Conservation (phyloP, 805 yeast species). For the Spathaspora gorwiae region DNA sequence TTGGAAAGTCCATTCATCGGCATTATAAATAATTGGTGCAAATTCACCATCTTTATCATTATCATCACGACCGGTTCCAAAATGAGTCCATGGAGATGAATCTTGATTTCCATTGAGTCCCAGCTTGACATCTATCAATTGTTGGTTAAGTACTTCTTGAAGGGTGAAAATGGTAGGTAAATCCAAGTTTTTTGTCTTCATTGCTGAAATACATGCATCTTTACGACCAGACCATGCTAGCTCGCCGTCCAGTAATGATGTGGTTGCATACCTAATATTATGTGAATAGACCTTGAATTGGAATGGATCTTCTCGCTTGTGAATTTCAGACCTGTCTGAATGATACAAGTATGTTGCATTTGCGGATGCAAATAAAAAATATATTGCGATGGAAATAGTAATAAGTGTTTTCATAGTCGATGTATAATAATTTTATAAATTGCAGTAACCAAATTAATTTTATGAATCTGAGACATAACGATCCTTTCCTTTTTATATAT, state of each 20-base stretch:
- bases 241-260: neutral
- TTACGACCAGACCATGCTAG: conserved; percentile 4
- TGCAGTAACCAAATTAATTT: no score
- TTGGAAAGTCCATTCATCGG: conserved; percentile 20
- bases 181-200: neutral
- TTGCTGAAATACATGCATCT: conserved; percentile 23
- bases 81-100: conserved; percentile 18
- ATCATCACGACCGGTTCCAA: conserved; percentile 28
- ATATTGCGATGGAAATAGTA: no score
- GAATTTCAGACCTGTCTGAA: neutral
- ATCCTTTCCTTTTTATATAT: no score
- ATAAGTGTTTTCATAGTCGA: no score
- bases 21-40: conserved; percentile 22
- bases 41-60: conserved; percentile 24
- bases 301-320: neutral
- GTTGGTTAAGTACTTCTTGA: conserved; percentile 35
- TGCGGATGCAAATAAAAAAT: neutral
- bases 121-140: conserved; percentile 26
- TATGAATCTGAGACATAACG: no score
- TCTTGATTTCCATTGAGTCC: conserved; percentile 18
- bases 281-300: conserved; percentile 2
- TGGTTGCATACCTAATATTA: conserved; percentile 3
- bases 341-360: neutral
- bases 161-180: conserved; percentile 30
- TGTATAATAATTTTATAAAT: no score